Base-by-base conservation (phyloP, 148 eudicot genomes). In the Rheum nobile region DNA sequence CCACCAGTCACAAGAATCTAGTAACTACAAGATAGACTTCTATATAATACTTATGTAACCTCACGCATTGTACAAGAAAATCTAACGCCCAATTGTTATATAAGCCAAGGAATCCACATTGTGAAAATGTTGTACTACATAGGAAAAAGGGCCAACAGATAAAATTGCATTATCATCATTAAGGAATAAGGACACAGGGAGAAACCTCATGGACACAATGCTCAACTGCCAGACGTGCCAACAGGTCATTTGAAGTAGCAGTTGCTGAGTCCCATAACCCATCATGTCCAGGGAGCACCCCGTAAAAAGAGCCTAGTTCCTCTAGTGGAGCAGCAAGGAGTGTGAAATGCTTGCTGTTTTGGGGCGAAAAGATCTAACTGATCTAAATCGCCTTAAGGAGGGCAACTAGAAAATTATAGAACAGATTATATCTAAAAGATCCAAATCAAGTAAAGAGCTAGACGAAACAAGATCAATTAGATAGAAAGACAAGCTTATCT, bases 151-250 rank as follows among this genome's bases (percentile, higher is more conserved):
- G 8, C 8, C 14, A 6, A 14, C 2, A 43, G n/a, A 13, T 19
- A 71, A 28, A 71, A 5, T 38, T 38, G 24, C 32, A 16, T 28
- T 2, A 71, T 28, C n/a, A 71, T 4, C 32, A 31, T 6, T 13
- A 9, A 12, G n/a, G n/a, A n/a, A n/a, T n/a, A n/a, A n/a, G 61
- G 67, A 79, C 31, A 21, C 37, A 35, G 69, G 39, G 38, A 17
- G 78, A 52, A 16, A 94, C 98, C 97, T 95, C 98, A 77, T 95
- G 96, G 75, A 95, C 97, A 75, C 97, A 95, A 77, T 95, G 98
- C 77, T 95, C 97, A 77, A 95, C 72, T 19, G 98, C 98, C 72
- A 95, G 80, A 74, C 98, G 92, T 42, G 98, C 90, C 73, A 90
- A 78, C n/a, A 95, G 82, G 77, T 91, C 91, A 69, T 85, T 79